Base-by-base conservation (phyloP, 2,329 filamentous ascomycete genomes). In the Allantophomopsis lycopodina region DNA sequence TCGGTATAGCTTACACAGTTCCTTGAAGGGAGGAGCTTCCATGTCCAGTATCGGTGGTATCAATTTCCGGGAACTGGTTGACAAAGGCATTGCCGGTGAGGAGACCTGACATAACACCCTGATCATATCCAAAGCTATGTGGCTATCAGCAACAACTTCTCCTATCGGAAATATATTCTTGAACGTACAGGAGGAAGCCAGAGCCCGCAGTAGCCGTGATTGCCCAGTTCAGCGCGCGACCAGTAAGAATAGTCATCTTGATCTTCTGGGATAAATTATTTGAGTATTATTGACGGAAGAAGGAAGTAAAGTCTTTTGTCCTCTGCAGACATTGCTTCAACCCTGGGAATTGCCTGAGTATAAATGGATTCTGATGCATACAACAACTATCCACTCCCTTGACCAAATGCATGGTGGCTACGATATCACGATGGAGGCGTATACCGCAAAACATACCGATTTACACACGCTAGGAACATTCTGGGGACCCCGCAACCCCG, bases 31-130 rank as follows among this genome's bases (percentile, higher is more conserved):
- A 62, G 2, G 62, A 58, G 38, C 60, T 64, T 2, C 62, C 61
- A 36, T 51, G 42, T 2, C 52, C 55, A 5, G 44, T 44, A 0
- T 51, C 44, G 2, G 56, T 28, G 23, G 23, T 28, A 28, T 73
- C 65, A 44, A 73, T 69, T 20, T 59, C 49, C 0, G 69, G 71
- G 45, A 75, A 75, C 12, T 60, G 55, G 2, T 55, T 47, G 2
- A 73, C 60, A 46, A 81, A 83, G 10, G 66, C 66, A 16, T 66
- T 58, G 46, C 86, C 66, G 2, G 79, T 84, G 39, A 87, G 60
- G 46, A 87, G 73, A 42, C 76, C 76, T 33, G 76, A 79, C 70
- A 81, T 83, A 12, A 84, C 79, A 53, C 79, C 75, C 58, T 82
- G 77, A 55, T 83, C 80, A 76, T 71, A 72, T 36, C 68, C 68